Base-by-base conservation (phyloP, 2,329 filamentous ascomycete genomes). In the Clonostachys solani region DNA sequence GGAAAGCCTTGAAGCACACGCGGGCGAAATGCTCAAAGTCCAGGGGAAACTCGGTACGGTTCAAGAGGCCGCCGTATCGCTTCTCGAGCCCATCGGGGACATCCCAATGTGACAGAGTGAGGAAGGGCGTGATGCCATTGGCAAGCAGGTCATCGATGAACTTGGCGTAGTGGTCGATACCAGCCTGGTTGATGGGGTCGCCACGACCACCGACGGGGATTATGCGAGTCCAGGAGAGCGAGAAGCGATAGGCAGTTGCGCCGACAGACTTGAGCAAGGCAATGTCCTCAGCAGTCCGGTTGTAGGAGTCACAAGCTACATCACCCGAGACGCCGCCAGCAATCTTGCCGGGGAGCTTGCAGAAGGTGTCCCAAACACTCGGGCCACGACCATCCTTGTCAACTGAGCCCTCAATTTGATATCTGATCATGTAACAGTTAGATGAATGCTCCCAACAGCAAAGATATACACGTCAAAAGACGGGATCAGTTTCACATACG, bases 291-390 rank as follows among this genome's bases (percentile, higher is more conserved):
- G 73, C 75, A 44, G 84, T 89, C 46, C 86, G 83, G 69, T 92
- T 84, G 74, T 95, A 95, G 29, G 87, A 92, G 71, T 95, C 89
- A 69, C 90, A 95, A 36, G 90, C 89, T 40, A 88, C 79, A 45
- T 81, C 84, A 45, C 90, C 90, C 40, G 83, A 86, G 56, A 77
- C 83, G 49, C 82, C 85, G 58, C 89, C 87, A 47, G 89, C 88
- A 58, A 94, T 91, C 69, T 94, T 95, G 59, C 88, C 88, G 7
- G 86, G 83, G 46, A 82, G 85, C 52, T 80, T 80, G 69, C 87
- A 92, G 72, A 95, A 95, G n/a, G 80, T 85, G 68, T 95, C 90
- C 90, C 90, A 95, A 65, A 95, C 94, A 51, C 86, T 89, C 47
- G 88, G 84, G 18, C 81, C 86, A 53, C 89, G 87, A 54, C 89